These are phyloP conservation scores for Euphorbia lathyris DNA, from an alignment of 345 rosid species.

Conservation along the genomic window DNA sequence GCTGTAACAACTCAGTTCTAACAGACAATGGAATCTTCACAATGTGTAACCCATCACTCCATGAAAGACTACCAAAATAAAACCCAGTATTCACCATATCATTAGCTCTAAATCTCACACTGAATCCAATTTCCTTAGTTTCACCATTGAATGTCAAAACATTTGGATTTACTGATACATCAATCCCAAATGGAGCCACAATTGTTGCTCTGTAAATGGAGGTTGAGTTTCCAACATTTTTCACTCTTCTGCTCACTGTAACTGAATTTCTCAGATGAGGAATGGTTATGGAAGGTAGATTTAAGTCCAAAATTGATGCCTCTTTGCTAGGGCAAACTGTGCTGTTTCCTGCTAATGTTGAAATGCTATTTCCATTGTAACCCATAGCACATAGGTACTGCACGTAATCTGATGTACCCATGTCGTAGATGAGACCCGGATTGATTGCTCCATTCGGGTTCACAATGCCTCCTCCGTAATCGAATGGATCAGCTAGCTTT, in stretches of 20 bases:
- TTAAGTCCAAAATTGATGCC: slow-evolving; percentile 42
- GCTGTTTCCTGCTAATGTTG: slow-evolving; percentile 26
- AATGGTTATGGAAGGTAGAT: slow-evolving; percentile 64
- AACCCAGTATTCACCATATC: slow-evolving; percentile 40
- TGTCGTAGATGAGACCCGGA: slow-evolving; percentile 68
- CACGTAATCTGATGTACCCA: slow-evolving; percentile 43
- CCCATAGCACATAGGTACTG: slow-evolving; percentile 56
- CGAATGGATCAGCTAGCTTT: slow-evolving; percentile 62
- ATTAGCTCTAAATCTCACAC: slow-evolving; percentile 23
- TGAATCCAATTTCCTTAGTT: slow-evolving; percentile 23
- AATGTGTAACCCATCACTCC: slow-evolving; percentile 40
- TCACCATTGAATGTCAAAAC: slow-evolving; percentile 23
- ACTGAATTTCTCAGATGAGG: slow-evolving; percentile 38
- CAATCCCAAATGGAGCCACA: slow-evolving; percentile 42
- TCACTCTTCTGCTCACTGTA: slow-evolving; percentile 52
- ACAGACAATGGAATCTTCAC: slow-evolving; percentile 54
- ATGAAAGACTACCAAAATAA: slow-evolving; percentile 60
- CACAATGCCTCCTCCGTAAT: slow-evolving; percentile 60
- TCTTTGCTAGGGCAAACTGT: slow-evolving; percentile 26
- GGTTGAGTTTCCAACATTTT: slow-evolving; percentile 42
- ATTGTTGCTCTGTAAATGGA: slow-evolving; percentile 41
- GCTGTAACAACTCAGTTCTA: slow-evolving; percentile 32
- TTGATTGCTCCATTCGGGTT: slow-evolving; percentile 48
- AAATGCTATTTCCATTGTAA: slow-evolving; percentile 44
- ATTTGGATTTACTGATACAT: slow-evolving; percentile 25